Percentiles rank a stretch among this genome's conserved stretches.
Evolutionary conservation across 345 rosid species (phyloP).

Genomic region (Citrus mangshanensis): DNA sequence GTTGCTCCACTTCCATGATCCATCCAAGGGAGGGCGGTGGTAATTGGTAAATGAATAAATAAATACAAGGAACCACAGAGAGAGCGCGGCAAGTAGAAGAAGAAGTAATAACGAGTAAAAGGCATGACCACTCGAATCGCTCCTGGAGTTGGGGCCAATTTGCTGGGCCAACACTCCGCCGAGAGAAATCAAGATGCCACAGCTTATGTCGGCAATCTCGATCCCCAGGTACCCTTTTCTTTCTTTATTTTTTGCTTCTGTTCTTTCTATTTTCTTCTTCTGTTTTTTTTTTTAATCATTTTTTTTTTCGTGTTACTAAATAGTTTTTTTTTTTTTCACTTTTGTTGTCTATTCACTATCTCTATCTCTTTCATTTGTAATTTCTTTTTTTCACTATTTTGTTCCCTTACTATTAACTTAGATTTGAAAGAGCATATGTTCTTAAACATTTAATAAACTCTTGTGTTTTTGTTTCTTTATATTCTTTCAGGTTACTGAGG

Average conservation of each 20-base stretch:
- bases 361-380: background rate
- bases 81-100: background rate
- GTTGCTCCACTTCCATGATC: too few species aligned
- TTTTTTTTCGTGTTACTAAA: too few species aligned
- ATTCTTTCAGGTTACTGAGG: slow-evolving; percentile 60
- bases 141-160: slow-evolving; percentile 96
- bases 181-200: slow-evolving; percentile 99
- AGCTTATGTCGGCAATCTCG: slow-evolving; percentile 87
- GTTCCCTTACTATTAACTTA: too few species aligned
- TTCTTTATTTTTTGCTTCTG: background rate
- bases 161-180: slow-evolving; percentile 95
- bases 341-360: background rate
- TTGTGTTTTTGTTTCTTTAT: background rate
- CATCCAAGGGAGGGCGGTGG: background rate
- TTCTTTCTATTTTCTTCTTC: background rate
- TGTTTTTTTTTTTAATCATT: too few species aligned
- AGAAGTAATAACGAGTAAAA: background rate
- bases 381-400: background rate
- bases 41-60: background rate
- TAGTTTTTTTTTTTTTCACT: too few species aligned
- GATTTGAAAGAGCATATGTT: background rate
- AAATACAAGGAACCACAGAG: background rate
- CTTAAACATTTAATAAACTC: background rate
- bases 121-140: slow-evolving; percentile 92
- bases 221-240: slow-evolving; percentile 54